A percentile compares a stretch with the other conserved stretches of the same genome.
Evolutionary conservation across 2,329 filamentous ascomycete genomes (phyloP).

Genomic region (Calonectria crousiana): DNA sequence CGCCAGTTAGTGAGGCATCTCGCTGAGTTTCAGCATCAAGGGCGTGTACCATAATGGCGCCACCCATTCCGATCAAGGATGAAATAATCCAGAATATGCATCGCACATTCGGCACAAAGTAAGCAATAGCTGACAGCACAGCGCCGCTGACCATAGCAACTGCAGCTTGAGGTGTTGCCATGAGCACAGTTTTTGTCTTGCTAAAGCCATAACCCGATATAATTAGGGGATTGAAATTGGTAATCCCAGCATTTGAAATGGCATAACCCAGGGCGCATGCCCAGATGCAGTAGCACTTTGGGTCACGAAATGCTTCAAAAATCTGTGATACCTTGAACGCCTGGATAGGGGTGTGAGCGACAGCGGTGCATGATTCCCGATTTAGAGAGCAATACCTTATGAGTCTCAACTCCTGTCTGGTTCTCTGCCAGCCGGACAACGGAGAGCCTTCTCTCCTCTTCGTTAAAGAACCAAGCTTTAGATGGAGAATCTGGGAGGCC

Average conservation of each 20-base stretch:
- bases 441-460: constrained; percentile 33
- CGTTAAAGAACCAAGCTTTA: constrained; percentile 39
- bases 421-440: constrained; percentile 6
- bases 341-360: background rate
- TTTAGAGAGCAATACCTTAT: background rate
- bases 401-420: constrained; percentile 16
- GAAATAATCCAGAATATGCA: constrained; percentile 47
- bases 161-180: constrained; percentile 49
- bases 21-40: constrained; percentile 33
- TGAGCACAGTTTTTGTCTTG: constrained; percentile 43
- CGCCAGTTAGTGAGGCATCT: constrained; percentile 44
- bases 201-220: constrained; percentile 64
- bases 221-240: constrained; percentile 71
- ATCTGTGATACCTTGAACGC: constrained; percentile 33
- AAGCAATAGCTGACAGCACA: constrained; percentile 37
- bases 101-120: constrained; percentile 45
- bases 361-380: too few species aligned
- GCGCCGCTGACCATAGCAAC: constrained; percentile 45
- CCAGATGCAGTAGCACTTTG: constrained; percentile 43
- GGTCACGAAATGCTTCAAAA: constrained; percentile 33
- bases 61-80: constrained; percentile 37
- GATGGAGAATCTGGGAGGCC: constrained; percentile 35
- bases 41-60: constrained; percentile 43
- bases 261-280: constrained; percentile 67
- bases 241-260: constrained; percentile 76